Evolutionary conservation across 2,329 filamentous ascomycete species (phyloP).

Genomic region (Fusarium sp.): DNA sequence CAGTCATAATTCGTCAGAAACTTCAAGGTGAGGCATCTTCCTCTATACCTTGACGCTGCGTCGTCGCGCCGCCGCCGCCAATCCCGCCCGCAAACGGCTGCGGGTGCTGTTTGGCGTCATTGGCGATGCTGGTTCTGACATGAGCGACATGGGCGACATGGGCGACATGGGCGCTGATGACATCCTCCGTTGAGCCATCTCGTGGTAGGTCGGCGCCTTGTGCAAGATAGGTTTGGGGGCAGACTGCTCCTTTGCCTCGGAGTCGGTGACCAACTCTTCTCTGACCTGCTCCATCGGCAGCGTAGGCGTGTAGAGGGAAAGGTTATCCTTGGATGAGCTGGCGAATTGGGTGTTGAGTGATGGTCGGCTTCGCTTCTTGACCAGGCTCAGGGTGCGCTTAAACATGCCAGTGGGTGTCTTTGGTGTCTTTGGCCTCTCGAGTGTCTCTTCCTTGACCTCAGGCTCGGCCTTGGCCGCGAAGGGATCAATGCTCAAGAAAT

Average conservation of each 20-base stretch:
- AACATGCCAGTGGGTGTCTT: conserved; percentile 58
- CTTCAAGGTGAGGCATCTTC: conserved; percentile 13
- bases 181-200: conserved; percentile 57
- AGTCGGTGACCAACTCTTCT: conserved; percentile 44
- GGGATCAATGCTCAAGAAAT: conserved; percentile 65
- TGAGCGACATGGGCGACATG: conserved; percentile 43
- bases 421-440: conserved; percentile 49
- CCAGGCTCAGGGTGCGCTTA: conserved; percentile 63
- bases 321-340: conserved; percentile 48
- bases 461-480: conserved; percentile 54
- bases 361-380: conserved; percentile 64
- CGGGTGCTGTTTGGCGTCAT: conserved; percentile 43
- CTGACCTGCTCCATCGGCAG: conserved; percentile 49
- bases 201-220: conserved; percentile 56
- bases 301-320: conserved; percentile 41
- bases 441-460: conserved; percentile 44
- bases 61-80: conserved; percentile 46
- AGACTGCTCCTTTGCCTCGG: conserved; percentile 20
- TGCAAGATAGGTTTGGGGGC: conserved; percentile 39
- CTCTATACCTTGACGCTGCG: conserved; percentile 53
- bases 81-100: conserved; percentile 38
- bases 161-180: conserved; percentile 43
- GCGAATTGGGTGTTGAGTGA: conserved; percentile 53
- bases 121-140: conserved; percentile 41
- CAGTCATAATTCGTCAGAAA: conserved; percentile 39